Percentiles rank a stretch among this genome's conserved stretches.
phyloP scores from a whole-genome alignment of 1,139 yeast species.

The Geotrichum siamense region DNA sequence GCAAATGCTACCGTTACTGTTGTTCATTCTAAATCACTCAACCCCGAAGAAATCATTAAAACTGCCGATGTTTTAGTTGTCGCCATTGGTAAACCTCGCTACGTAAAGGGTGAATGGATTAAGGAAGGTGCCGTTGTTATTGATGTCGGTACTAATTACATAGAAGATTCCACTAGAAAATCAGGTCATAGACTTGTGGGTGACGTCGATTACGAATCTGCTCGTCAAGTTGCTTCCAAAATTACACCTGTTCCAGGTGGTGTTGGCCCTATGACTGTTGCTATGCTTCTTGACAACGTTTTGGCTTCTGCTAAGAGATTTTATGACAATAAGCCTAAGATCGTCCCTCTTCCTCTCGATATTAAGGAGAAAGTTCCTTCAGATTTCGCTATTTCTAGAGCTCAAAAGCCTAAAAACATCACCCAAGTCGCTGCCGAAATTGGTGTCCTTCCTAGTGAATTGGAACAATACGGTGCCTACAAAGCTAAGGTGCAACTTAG shows the following conservation, averaged over 20 bases:
- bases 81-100: slow-evolving; percentile 81
- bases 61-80: slow-evolving; percentile 87
- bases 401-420: slow-evolving; percentile 81
- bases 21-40: slow-evolving; percentile 67
- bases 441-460: slow-evolving; percentile 72
- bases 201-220: slow-evolving; percentile 77
- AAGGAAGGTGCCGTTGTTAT: slow-evolving; percentile 79
- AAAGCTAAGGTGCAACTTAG: slow-evolving; percentile 85
- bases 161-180: slow-evolving; percentile 68
- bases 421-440: slow-evolving; percentile 75
- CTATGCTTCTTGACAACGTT: slow-evolving; percentile 86
- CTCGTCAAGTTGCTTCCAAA: slow-evolving; percentile 57
- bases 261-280: slow-evolving; percentile 99
- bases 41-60: slow-evolving; percentile 52
- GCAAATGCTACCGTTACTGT: slow-evolving; percentile 84
- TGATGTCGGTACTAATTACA: slow-evolving; percentile 93
- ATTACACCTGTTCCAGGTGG: slow-evolving; percentile 99
- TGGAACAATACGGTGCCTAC: slow-evolving; percentile 86
- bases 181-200: slow-evolving; percentile 87
- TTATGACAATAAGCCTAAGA: slow-evolving; percentile 30
- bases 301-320: slow-evolving; percentile 64
- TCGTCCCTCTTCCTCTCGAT: slow-evolving; percentile 56
- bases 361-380: slow-evolving; percentile 81
- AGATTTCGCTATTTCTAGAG: slow-evolving; percentile 86
- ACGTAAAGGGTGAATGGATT: slow-evolving; percentile 84